Evolutionary conservation across 2,329 filamentous ascomycete genomes (phyloP).

Genomic region (Blastomyces parvus): DNA sequence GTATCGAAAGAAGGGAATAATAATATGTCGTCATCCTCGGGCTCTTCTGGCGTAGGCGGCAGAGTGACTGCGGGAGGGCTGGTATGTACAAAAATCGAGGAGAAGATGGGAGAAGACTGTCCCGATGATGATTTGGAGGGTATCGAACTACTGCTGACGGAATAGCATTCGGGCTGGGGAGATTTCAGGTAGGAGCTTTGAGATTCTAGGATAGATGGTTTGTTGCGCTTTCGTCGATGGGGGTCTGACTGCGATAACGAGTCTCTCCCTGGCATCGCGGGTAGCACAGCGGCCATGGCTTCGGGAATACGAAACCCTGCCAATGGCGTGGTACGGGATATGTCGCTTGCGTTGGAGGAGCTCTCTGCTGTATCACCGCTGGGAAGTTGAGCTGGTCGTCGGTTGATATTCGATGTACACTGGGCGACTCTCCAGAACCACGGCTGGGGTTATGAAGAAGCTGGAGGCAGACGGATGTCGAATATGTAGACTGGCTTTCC

Average conservation of each 20-base stretch:
- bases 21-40: slow-evolving; percentile 28
- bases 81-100: slow-evolving; percentile 20
- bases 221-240: slow-evolving; percentile 16
- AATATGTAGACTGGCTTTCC: background rate
- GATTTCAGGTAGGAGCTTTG: slow-evolving; percentile 18
- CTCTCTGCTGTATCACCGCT: background rate
- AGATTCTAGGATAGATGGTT: slow-evolving; percentile 8
- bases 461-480: background rate
- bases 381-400: background rate
- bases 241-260: slow-evolving; percentile 27
- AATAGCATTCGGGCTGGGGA: background rate
- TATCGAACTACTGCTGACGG: slow-evolving; percentile 16
- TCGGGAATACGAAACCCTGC: background rate
- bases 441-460: too few relatives aligned
- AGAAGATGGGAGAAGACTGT: slow-evolving; percentile 30
- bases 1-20: slow-evolving; percentile 40
- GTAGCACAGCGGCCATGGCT: slow-evolving; percentile 30
- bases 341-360: background rate
- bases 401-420: too few relatives aligned
- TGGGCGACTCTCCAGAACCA: too few relatives aligned
- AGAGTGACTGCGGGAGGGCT: slow-evolving; percentile 31
- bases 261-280: slow-evolving; percentile 24
- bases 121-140: slow-evolving; percentile 30
- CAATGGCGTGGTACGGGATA: background rate
- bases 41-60: slow-evolving; percentile 18